Base-by-base conservation (phyloP, 2,329 filamentous ascomycete species). In the Ophiosphaerella korrae region DNA sequence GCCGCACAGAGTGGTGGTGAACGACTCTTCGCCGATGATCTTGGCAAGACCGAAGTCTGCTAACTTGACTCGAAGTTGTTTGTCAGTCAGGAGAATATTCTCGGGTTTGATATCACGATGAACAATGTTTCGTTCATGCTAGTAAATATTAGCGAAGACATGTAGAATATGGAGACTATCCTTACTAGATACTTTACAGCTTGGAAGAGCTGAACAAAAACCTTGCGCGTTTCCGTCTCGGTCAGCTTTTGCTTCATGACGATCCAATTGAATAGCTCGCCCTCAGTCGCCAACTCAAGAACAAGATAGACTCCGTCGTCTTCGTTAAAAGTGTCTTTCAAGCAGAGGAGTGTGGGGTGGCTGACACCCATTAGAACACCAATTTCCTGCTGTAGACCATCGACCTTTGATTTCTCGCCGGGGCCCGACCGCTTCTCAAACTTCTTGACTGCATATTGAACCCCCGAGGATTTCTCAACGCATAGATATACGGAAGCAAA, bases 21-120 rank as follows among this genome's bases (percentile, higher is more conserved):
- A 99, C 0, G 93, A 97, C 70, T 97, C 92, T 72, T 99, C 94
- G 56, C 95, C 95, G 60, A 99, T 96, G 60, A 99, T 97, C 77
- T 99, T 99, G 36, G 94, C 93, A 33, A 99, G 82, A 39, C 94
- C 94, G 74, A 99, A 99, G 74, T 99, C 94, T 16, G 92, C 94
- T 54, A 99, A 78, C 76, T 99, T 99, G 57, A 96, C 88, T 52
- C 87, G 87, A 24, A 97, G 77, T 31, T 94, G 82, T 66, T 90
- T 91, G 74, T 97, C 91, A 5, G 88, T 86, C 32, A 99, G 78
- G 7, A 99, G 78, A 31, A 99, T 97, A 66, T 97, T 97, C 71
- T 97, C 93, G 0, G 92, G 93, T 74, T 97, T 97, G 76, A 99
- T 97, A 65, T 99, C 94, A 50, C 94, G 88, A 73, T 99, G 94